A percentile compares a stretch with the other conserved stretches of the same genome.
Evolutionary conservation across 805 yeast species (phyloP).

Genomic region (Millerozyma acaciae): DNA sequence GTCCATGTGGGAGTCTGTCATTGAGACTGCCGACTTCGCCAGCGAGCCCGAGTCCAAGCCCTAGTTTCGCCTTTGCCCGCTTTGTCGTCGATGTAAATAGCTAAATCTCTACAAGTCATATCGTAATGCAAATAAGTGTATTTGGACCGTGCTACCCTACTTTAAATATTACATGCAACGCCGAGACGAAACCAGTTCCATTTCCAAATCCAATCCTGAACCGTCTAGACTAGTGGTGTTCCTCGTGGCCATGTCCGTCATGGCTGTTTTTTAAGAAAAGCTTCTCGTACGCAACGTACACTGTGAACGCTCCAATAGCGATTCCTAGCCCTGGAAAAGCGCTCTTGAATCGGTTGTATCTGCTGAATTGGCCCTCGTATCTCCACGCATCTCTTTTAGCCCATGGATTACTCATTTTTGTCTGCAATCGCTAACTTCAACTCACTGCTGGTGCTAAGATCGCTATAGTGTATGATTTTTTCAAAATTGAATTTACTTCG

Average conservation of each 20-base stretch:
- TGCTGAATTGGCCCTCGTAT: conserved; percentile 75
- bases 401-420: conserved; percentile 41
- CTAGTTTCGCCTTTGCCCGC: too few relatives aligned
- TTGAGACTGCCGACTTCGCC: conserved; percentile 4
- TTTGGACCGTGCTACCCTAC: too few relatives aligned
- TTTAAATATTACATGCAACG: too few relatives aligned
- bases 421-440: too few relatives aligned
- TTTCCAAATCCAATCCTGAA: too few relatives aligned
- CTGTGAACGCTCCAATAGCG: conserved; percentile 71
- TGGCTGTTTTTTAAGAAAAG: conserved; percentile 36
- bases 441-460: too few relatives aligned
- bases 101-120: too few relatives aligned
- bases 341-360: conserved; percentile 62
- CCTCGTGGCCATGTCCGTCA: conserved; percentile 18
- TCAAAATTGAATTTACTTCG: background rate
- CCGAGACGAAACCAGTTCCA: too few relatives aligned
- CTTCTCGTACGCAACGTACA: conserved; percentile 61
- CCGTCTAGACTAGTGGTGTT: conserved; percentile 28
- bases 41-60: background rate
- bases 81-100: background rate
- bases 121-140: too few relatives aligned
- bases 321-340: conserved; percentile 79
- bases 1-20: conserved; percentile 10
- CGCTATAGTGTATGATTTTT: too few relatives aligned
- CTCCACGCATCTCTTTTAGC: conserved; percentile 85